Percentiles rank a stretch among this genome's conserved stretches.
Evolutionary conservation across 352 stramenopile species (phyloP).

Genomic region (Phytophthora europaea): DNA sequence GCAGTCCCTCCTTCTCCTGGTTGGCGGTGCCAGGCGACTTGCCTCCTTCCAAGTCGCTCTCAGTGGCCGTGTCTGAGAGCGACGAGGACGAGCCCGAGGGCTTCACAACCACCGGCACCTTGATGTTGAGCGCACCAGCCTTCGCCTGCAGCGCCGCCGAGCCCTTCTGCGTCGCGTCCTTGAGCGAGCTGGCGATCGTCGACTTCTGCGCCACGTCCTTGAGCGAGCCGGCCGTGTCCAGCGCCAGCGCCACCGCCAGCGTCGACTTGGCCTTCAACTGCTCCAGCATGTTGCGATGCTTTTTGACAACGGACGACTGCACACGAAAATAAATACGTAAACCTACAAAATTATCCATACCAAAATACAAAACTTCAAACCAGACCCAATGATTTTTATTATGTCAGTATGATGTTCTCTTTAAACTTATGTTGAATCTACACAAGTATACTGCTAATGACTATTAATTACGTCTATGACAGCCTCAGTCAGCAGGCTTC

Average conservation of each 20-base stretch:
- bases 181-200: conserved; percentile 40
- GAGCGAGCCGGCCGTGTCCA: conserved; percentile 64
- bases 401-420: background rate
- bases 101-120: conserved; percentile 47
- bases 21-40: conserved; percentile 44
- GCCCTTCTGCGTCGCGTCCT: conserved; percentile 60
- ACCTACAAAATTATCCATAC: background rate
- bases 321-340: background rate
- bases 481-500: background rate
- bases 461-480: background rate
- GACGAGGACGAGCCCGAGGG: conserved; percentile 29
- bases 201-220: conserved; percentile 54
- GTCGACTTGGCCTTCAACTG: conserved; percentile 72
- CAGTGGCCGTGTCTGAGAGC: conserved; percentile 33
- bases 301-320: conserved; percentile 35
- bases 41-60: conserved; percentile 55
- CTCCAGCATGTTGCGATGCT: conserved; percentile 59
- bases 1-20: conserved; percentile 78
- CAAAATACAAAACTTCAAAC: background rate
- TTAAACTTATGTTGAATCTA: background rate
- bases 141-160: conserved; percentile 63
- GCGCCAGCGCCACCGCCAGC: conserved; percentile 61
- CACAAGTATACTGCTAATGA: background rate
- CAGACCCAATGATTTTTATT: background rate
- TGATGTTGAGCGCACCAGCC: conserved; percentile 67